Percentiles rank a stretch among this genome's conserved stretches.
These are phyloP conservation scores for Rhododendron kiyosumense DNA, from an alignment of 148 eudicot genomes.

Conservation along the genomic window DNA sequence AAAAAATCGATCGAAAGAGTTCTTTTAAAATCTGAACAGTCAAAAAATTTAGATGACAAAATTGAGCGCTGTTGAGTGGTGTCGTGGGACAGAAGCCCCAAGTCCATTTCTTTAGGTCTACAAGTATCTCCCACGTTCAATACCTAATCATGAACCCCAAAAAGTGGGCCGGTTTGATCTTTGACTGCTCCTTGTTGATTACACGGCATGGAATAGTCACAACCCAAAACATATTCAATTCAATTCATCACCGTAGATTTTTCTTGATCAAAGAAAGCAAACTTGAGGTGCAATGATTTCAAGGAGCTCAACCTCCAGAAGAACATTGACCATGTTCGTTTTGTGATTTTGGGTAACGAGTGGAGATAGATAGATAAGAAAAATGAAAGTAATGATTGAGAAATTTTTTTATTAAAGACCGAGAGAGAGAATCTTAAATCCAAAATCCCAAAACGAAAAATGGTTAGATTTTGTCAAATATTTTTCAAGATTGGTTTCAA, in stretches of 20 bases:
- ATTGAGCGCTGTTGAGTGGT: no score
- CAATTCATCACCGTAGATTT: not conserved
- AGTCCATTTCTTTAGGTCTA: not conserved
- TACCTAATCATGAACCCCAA: not conserved
- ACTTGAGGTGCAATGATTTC: not conserved
- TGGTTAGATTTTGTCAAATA: not conserved
- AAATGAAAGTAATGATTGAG: no score
- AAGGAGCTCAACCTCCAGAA: not conserved
- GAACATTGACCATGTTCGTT: not conserved
- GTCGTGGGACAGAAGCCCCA: no score
- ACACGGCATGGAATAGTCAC: not conserved
- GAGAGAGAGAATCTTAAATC: no score
- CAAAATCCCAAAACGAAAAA: no score
- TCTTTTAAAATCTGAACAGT: no score
- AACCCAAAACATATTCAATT: not conserved
- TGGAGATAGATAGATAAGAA: no score
- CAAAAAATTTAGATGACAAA: no score
- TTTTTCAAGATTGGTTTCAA: not conserved
- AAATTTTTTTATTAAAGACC: no score
- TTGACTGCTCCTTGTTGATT: not conserved
- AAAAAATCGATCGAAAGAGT: no score
- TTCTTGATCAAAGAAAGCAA: not conserved
- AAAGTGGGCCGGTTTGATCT: not conserved
- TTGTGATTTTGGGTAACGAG: no score
- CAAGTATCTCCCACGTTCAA: not conserved